A percentile compares a stretch with the other conserved stretches of the same genome.
These are phyloP conservation scores for Anastatica hierochuntica DNA, from an alignment of 345 rosid genomes.

Conservation along the genomic window DNA sequence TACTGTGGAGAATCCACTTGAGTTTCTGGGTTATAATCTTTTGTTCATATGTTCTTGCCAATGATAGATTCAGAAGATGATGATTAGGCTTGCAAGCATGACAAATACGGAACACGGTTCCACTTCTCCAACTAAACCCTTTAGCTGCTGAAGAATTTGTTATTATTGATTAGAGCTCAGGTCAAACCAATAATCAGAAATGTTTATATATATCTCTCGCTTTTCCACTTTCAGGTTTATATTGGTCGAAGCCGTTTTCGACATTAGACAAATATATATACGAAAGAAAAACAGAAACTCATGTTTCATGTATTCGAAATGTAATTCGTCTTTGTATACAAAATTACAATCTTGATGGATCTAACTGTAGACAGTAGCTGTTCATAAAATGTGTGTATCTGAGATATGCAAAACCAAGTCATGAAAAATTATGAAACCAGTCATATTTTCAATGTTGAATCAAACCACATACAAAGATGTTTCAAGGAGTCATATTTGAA, in stretches of 20 bases:
- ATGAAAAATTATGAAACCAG: too few species aligned
- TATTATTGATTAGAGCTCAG: constrained; percentile 12
- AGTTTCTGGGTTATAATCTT: neutral
- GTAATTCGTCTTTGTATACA: too few species aligned
- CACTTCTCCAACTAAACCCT: constrained; percentile 18
- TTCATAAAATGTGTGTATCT: too few species aligned
- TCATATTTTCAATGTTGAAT: too few species aligned
- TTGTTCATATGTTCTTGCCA: neutral
- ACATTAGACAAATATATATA: constrained; percentile 7
- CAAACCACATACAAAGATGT: too few species aligned
- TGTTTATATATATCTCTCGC: constrained; percentile 12
- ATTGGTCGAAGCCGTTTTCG: constrained; percentile 8
- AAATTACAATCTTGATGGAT: too few species aligned
- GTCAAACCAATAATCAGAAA: neutral
- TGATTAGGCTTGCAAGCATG: constrained; percentile 38
- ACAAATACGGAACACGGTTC: constrained; percentile 17
- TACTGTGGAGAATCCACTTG: neutral
- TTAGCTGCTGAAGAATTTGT: constrained; percentile 12
- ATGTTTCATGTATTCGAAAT: neutral
- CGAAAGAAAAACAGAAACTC: neutral
- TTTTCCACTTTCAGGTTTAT: constrained; percentile 12
- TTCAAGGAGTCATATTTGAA: too few species aligned
- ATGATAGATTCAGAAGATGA: constrained; percentile 92
- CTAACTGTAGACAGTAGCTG: too few species aligned
- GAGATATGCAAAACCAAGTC: too few species aligned